phyloP scores from a whole-genome alignment of 176 grass and related monocot species.

The Lolium multiflorum region DNA sequence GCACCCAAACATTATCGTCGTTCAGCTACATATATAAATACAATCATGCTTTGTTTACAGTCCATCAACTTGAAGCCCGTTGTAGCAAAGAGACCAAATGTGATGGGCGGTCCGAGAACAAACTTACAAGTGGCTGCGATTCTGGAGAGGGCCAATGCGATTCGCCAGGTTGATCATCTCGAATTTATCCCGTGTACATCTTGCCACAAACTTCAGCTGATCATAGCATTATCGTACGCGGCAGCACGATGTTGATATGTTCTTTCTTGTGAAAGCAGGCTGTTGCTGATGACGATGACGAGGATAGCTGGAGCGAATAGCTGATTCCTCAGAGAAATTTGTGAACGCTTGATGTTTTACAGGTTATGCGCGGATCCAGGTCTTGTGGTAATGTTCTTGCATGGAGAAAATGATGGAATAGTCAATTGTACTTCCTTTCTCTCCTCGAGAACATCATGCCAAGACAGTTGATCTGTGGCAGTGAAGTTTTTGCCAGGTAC shows the following conservation, averaged over 20 bases:
- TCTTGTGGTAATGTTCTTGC: slow-evolving; percentile 27
- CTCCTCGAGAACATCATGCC: slow-evolving; percentile 22
- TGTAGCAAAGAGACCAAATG: slow-evolving; percentile 64
- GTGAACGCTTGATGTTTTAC: not conserved
- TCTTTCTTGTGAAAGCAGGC: slow-evolving; percentile 56
- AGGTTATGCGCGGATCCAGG: slow-evolving; percentile 8
- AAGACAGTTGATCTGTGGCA: slow-evolving; percentile 5
- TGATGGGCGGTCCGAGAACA: slow-evolving; percentile 78
- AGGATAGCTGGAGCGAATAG: slow-evolving; percentile 91
- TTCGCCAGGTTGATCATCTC: slow-evolving; percentile 72
- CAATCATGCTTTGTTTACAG: slow-evolving; percentile 49
- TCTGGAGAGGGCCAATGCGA: slow-evolving; percentile 90
- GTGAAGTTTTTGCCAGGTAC: not conserved
- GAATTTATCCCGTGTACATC: not conserved
- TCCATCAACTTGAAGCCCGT: slow-evolving; percentile 86
- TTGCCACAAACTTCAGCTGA: slow-evolving; percentile 19
- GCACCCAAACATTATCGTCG: not conserved
- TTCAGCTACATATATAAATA: slow-evolving; percentile 22
- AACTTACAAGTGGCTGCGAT: slow-evolving; percentile 91
- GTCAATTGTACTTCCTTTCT: not conserved
- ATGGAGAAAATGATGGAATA: slow-evolving; percentile 37
- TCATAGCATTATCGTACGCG: slow-evolving; percentile 10
- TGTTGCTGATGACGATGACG: slow-evolving; percentile 79
- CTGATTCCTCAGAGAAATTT: slow-evolving; percentile 33
- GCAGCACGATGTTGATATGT: not conserved